Evolutionary conservation across 805 yeast species (phyloP).

Genomic region (Schwanniomyces polymorphus): DNA sequence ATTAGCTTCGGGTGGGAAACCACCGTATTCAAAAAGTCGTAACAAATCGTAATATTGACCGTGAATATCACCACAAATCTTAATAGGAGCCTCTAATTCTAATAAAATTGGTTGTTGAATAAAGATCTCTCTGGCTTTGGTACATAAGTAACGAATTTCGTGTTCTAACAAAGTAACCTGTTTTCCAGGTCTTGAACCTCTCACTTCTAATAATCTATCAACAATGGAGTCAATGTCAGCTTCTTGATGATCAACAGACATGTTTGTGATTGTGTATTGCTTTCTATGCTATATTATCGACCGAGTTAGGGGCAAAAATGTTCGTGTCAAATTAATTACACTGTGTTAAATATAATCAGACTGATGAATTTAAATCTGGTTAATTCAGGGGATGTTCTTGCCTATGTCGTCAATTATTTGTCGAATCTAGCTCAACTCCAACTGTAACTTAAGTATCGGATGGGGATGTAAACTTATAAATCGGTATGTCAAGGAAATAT

Average conservation of each 20-base stretch:
- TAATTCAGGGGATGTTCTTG: not conserved
- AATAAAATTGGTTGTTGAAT: slow-evolving; percentile 95
- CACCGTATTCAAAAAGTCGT: slow-evolving; percentile 96
- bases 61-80: slow-evolving; percentile 96
- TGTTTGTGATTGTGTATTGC: slow-evolving; percentile 8
- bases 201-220: slow-evolving; percentile 93
- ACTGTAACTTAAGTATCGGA: not conserved
- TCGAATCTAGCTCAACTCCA: not conserved
- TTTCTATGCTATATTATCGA: slow-evolving; percentile 2
- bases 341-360: not conserved
- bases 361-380: not conserved
- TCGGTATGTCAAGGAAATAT: not conserved
- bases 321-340: not conserved
- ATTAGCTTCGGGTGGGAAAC: slow-evolving; percentile 98
- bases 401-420: not conserved
- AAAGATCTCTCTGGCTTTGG: slow-evolving; percentile 96
- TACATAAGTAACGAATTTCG: slow-evolving; percentile 93
- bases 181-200: slow-evolving; percentile 98
- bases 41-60: slow-evolving; percentile 96
- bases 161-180: slow-evolving; percentile 91
- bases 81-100: slow-evolving; percentile 96
- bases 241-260: slow-evolving; percentile 49
- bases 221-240: slow-evolving; percentile 96
- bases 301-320: not conserved
- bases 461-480: not conserved